phyloP scores from a whole-genome alignment of 163 green algal genomes.

The Scenedesmus sp. region DNA sequence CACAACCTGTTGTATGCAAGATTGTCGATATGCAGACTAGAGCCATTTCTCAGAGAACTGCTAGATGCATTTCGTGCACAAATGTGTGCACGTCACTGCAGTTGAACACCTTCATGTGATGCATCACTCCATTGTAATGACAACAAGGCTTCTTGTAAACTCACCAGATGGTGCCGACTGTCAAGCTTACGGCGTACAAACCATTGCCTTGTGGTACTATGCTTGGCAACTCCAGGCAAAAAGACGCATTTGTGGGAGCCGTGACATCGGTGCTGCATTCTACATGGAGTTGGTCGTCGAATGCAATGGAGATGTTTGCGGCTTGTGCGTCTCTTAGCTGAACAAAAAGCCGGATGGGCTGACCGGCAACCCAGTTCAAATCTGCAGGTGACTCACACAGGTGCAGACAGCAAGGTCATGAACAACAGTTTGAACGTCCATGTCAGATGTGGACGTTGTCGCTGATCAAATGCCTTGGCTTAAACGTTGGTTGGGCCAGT shows the following conservation, averaged over 20 bases:
- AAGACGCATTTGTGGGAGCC: not conserved
- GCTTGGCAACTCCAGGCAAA: not conserved
- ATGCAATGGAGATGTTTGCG: not conserved
- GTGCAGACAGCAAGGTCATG: no score
- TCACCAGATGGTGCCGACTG: slow-evolving; percentile 6
- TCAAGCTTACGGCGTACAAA: not conserved
- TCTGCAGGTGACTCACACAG: not conserved
- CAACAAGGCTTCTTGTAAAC: not conserved
- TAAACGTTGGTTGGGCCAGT: no score
- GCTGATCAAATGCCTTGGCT: no score
- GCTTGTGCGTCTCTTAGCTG: not conserved
- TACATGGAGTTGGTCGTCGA: not conserved
- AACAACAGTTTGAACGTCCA: no score
- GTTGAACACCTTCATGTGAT: not conserved
- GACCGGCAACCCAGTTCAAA: not conserved
- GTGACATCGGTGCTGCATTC: not conserved
- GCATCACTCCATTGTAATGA: not conserved
- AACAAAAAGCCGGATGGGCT: not conserved
- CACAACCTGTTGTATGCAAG: no score
- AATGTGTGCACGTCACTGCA: not conserved
- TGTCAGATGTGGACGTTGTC: no score
- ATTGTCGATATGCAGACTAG: no score
- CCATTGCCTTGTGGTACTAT: not conserved
- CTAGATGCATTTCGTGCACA: not conserved
- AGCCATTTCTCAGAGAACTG: no score